Evolutionary conservation across 768 basidiomycete species (phyloP).

Genomic region (Brasilioporus rufonigricans): DNA sequence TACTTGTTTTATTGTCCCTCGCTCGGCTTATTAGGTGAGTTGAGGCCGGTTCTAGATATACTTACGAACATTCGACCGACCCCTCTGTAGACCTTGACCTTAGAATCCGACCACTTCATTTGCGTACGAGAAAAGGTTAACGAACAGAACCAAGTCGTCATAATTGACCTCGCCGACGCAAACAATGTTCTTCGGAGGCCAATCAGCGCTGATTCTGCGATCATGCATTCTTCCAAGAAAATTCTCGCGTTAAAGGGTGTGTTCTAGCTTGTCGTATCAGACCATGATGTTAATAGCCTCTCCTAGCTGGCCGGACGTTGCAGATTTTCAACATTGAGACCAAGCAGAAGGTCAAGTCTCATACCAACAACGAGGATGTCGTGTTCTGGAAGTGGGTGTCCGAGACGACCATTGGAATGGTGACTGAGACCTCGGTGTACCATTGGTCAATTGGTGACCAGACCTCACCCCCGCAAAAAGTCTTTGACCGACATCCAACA

Average conservation of each 20-base stretch:
- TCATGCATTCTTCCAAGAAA: slow-evolving; percentile 97
- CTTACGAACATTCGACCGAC: not conserved
- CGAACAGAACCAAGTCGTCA: slow-evolving; percentile 97
- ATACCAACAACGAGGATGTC: slow-evolving; percentile 89
- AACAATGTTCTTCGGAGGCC: slow-evolving; percentile 96
- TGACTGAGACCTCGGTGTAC: slow-evolving; percentile 89
- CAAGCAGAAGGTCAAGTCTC: slow-evolving; percentile 97
- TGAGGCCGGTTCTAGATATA: not conserved
- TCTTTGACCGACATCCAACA: slow-evolving; percentile 96
- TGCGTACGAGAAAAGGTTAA: slow-evolving; percentile 95
- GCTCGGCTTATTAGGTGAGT: slow-evolving; percentile 22
- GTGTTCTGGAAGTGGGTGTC: slow-evolving; percentile 99
- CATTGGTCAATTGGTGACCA: slow-evolving; percentile 84
- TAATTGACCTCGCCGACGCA: slow-evolving; percentile 95
- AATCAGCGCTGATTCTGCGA: slow-evolving; percentile 97
- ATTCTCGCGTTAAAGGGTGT: slow-evolving; percentile 91
- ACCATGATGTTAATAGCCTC: slow-evolving; percentile 2
- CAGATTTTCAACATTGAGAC: slow-evolving; percentile 98
- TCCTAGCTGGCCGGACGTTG: slow-evolving; percentile 82
- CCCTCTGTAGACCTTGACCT: slow-evolving; percentile 72
- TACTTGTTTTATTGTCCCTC: not conserved
- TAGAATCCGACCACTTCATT: slow-evolving; percentile 98
- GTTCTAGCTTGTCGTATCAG: not conserved
- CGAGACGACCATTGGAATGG: slow-evolving; percentile 88
- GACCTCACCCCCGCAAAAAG: slow-evolving; percentile 81